Percentiles rank a stretch among this genome's conserved stretches.
These are phyloP conservation scores for Fomitopsis schrenkii DNA, from an alignment of 1,284 basidiomycete genomes.

Conservation along the genomic window DNA sequence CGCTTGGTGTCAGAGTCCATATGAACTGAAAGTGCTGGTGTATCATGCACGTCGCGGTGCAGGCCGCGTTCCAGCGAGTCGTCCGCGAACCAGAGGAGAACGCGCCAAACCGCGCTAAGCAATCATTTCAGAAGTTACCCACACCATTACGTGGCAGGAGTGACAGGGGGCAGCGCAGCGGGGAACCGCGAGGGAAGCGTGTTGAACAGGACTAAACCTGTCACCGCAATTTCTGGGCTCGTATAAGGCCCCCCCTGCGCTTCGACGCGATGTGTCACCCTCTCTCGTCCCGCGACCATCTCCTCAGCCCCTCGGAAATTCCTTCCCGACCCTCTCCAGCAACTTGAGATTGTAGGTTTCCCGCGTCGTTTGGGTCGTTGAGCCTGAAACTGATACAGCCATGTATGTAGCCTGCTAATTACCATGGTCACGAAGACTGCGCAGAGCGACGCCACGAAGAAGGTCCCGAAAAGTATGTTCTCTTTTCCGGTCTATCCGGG, in stretches of 20 bases:
- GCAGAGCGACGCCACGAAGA: not conserved
- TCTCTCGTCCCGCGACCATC: conserved; percentile 22
- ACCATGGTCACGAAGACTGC: conserved; percentile 5
- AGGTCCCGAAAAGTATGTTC: not conserved
- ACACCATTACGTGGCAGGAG: conserved; percentile 10
- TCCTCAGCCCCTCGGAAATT: conserved; percentile 13
- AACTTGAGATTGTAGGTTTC: conserved; percentile 12
- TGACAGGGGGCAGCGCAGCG: conserved; percentile 21
- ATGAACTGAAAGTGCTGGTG: not conserved
- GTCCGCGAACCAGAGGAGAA: not conserved
- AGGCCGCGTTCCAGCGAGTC: not conserved
- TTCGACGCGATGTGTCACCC: conserved; percentile 21
- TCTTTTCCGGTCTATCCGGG: not conserved
- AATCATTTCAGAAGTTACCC: not conserved
- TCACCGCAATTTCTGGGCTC: conserved; percentile 22
- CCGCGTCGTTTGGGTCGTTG: not conserved
- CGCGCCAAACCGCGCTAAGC: not conserved
- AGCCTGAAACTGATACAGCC: not conserved
- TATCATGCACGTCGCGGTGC: not conserved
- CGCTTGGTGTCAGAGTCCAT: not conserved
- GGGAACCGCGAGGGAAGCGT: conserved; percentile 25
- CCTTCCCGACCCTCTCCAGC: conserved; percentile 6
- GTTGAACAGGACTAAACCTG: conserved; percentile 24
- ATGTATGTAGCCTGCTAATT: not conserved
- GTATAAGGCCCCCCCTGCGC: conserved; percentile 29